Conservation (phyloP, 2,329 filamentous ascomycete species). For the Escovopsis sp. region DNA sequence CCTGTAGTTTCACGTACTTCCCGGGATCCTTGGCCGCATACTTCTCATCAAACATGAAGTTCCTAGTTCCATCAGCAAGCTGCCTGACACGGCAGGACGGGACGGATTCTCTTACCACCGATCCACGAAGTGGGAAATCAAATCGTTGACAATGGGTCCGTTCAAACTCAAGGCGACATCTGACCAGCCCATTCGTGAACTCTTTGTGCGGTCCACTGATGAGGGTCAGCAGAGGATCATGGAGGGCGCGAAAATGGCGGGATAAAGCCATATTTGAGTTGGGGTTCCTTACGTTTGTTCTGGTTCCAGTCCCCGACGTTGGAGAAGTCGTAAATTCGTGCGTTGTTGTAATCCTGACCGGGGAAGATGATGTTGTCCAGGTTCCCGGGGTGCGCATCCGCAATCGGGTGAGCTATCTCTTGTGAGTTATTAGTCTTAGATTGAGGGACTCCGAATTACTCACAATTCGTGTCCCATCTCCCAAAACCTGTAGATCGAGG, state of each 20-base stretch:
- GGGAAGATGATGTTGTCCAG: conserved; percentile 66
- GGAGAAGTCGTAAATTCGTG: conserved; percentile 66
- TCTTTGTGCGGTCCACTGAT: conserved; percentile 57
- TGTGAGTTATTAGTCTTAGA: conserved; percentile 5
- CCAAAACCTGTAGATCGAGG: conserved; percentile 45
- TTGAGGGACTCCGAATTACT: conserved; percentile 7
- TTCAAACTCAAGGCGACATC: conserved; percentile 66
- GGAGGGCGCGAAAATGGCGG: too few relatives aligned
- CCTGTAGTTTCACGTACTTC: conserved; percentile 31
- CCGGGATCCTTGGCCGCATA: conserved; percentile 42
- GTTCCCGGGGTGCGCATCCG: conserved; percentile 69
- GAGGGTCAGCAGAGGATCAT: neutral
- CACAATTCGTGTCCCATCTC: conserved; percentile 71
- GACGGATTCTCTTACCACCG: conserved; percentile 44
- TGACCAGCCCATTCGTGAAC: conserved; percentile 84
- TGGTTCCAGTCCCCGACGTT: conserved; percentile 66
- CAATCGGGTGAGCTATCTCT: conserved; percentile 51
- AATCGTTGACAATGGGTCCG: conserved; percentile 60
- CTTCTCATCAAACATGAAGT: conserved; percentile 76
- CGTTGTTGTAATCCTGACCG: conserved; percentile 89
- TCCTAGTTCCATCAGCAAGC: conserved; percentile 27
- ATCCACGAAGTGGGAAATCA: conserved; percentile 66
- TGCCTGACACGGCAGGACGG: neutral
- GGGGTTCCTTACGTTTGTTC: conserved; percentile 47
- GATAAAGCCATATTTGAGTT: neutral